These are phyloP conservation scores for Saccharomyces hybrid DNA, from an alignment of 1,139 yeast genomes.

Conservation along the genomic window DNA sequence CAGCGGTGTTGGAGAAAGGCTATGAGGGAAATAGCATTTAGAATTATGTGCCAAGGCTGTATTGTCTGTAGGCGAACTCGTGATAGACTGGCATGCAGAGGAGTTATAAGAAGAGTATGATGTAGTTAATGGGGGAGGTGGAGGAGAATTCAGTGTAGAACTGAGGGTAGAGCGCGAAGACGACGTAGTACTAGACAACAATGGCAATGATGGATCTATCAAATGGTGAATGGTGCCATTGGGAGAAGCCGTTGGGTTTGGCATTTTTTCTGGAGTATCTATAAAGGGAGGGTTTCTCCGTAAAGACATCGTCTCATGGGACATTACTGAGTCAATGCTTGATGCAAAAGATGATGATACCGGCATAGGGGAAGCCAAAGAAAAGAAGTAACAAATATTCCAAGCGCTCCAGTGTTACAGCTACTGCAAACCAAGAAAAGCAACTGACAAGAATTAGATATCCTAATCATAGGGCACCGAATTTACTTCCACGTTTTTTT, in stretches of 20 bases:
- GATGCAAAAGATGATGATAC: neutral
- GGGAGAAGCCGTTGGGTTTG: neutral
- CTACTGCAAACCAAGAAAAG: neutral
- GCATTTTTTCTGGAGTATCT: neutral
- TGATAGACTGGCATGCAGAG: neutral
- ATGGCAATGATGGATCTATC: neutral
- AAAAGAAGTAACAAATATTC: neutral
- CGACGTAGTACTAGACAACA: neutral
- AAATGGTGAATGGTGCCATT: neutral
- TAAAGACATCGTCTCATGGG: neutral
- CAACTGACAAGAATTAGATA: neutral
- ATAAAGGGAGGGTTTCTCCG: neutral
- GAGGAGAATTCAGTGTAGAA: neutral
- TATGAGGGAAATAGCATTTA: neutral
- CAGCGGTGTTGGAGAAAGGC: neutral
- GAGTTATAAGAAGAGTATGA: neutral
- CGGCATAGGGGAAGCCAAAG: neutral
- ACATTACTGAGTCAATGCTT: neutral
- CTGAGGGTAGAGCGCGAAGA: neutral
- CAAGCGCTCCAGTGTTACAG: neutral
- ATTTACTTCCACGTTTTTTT: neutral
- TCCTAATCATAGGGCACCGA: neutral
- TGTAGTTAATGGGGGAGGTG: neutral
- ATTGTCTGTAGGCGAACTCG: neutral
- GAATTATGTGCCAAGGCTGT: neutral